phyloP scores from a whole-genome alignment of 192 early-diverging fungal species.

The Radiomyces spectabilis region DNA sequence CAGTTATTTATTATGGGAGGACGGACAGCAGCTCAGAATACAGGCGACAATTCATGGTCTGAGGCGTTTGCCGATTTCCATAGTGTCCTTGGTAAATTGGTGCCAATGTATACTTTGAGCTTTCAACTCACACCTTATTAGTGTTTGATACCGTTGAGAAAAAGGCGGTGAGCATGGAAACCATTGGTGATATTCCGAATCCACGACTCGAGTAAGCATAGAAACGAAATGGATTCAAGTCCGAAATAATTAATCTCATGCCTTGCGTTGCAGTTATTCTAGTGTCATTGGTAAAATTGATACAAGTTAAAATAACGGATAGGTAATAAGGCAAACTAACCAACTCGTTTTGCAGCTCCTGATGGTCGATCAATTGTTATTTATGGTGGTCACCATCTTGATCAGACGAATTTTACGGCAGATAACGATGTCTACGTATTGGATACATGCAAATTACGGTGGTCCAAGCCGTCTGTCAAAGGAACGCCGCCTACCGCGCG shows the following conservation, averaged over 20 bases:
- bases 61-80: constrained; percentile 4
- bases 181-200: constrained; percentile 8
- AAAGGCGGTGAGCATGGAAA: constrained; percentile 3
- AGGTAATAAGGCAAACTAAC: background rate
- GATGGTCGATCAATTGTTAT: constrained; percentile 17
- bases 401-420: no score
- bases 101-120: no score
- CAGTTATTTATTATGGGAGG: constrained; percentile 15
- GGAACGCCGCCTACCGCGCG: constrained; percentile 1
- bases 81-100: constrained; percentile 10
- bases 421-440: constrained; percentile 9
- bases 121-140: no score
- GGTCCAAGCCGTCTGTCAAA: background rate
- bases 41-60: background rate
- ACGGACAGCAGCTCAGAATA: background rate
- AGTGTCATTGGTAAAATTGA: constrained; percentile 2
- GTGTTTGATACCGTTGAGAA: constrained; percentile 7
- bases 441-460: constrained; percentile 15
- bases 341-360: background rate
- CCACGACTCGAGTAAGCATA: constrained; percentile 1
- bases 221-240: no score
- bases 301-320: background rate
- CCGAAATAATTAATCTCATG: no score
- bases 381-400: constrained; percentile 7
- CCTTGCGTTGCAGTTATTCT: no score